Base-by-base conservation (phyloP, 176 grass and related monocot species). In the Pontederia crassipes region DNA sequence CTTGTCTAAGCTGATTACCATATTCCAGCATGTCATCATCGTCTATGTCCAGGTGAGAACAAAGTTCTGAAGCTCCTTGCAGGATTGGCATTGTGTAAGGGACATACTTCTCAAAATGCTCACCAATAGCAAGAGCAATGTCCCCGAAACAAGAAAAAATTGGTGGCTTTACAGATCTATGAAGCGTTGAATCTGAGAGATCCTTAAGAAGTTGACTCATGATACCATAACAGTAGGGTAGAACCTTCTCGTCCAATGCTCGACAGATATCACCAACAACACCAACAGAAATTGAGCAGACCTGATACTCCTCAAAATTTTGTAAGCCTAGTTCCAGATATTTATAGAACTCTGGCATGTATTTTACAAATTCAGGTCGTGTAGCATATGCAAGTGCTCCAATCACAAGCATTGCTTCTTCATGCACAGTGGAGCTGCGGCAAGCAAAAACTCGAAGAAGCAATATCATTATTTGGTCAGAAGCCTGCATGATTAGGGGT, bases 391-490 rank as follows among this genome's bases (percentile, higher is more conserved):
- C 86, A 74, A 95, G 90, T 50, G 90, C 89, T 61, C 89, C 85
- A 35, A 95, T 70, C 17, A 82, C 89, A 69, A 95, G 86, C 89
- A 95, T 95, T 54, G 85, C 85, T 89, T 95, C 89, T 72, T 95
- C 89, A 74, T 95, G 85, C 11, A 95, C 89, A 64, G 85, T 89
- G 48, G 79, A 78, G 52, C 85, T 83, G 57, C 70, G 89, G 68
- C 85, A 95, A 52, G 76, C 79, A 76, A 95, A 89, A 11, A 95
- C 80, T 57, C 59, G 77, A 20, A 95, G 72, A 83, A 95, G 89
- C 60, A 89, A 69, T 61, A 79, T 10, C 90, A 95, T 95, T 77
- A 95, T 54, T 74, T 89, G 82, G 65, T 95, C 86, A 63, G 80
- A 79, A 52, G 72, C 62, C 75, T 95, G 90, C 3, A 65, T 47